Evolutionary conservation across 108 stramenopile genomes (phyloP).

Genomic region (Nannochloropsis granulata): DNA sequence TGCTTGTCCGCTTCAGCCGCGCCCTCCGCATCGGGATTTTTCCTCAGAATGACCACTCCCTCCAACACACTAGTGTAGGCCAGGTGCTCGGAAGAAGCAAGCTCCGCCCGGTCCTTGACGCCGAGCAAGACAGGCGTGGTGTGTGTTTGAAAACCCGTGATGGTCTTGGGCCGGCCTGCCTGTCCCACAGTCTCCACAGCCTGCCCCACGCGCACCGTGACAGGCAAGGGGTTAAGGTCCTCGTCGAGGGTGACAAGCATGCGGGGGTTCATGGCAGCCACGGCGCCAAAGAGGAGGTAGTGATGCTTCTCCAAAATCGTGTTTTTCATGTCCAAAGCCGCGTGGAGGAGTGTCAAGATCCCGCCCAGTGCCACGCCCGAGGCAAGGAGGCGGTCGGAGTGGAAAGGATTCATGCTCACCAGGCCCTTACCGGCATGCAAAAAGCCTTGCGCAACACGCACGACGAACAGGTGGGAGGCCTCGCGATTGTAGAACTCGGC

Average conservation of each 20-base stretch:
- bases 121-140: slow-evolving; percentile 90
- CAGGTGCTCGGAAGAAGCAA: slow-evolving; percentile 84
- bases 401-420: slow-evolving; percentile 79
- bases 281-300: slow-evolving; percentile 85
- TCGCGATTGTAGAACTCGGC: slow-evolving; percentile 94
- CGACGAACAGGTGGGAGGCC: slow-evolving; percentile 83
- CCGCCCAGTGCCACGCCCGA: slow-evolving; percentile 72
- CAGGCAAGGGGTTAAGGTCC: slow-evolving; percentile 58
- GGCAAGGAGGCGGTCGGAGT: slow-evolving; percentile 88
- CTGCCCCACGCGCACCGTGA: slow-evolving; percentile 93
- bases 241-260: slow-evolving; percentile 95
- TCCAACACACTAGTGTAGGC: slow-evolving; percentile 71
- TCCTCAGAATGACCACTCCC: slow-evolving; percentile 74
- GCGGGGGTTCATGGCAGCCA: slow-evolving; percentile 89
- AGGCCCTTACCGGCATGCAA: slow-evolving; percentile 97
- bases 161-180: slow-evolving; percentile 97
- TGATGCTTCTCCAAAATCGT: slow-evolving; percentile 87
- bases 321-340: slow-evolving; percentile 74
- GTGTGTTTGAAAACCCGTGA: slow-evolving; percentile 99
- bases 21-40: slow-evolving; percentile 25
- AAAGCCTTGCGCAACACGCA: slow-evolving; percentile 94
- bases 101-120: slow-evolving; percentile 83
- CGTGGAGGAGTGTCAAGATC: slow-evolving; percentile 70
- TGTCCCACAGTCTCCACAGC: slow-evolving; percentile 99
- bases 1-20: slow-evolving; percentile 1